Evolutionary conservation across 2,329 filamentous ascomycete genomes (phyloP), one percentile per base, ranked within the genome.

Genomic region (Penicillium sclerotiorum): DNA sequence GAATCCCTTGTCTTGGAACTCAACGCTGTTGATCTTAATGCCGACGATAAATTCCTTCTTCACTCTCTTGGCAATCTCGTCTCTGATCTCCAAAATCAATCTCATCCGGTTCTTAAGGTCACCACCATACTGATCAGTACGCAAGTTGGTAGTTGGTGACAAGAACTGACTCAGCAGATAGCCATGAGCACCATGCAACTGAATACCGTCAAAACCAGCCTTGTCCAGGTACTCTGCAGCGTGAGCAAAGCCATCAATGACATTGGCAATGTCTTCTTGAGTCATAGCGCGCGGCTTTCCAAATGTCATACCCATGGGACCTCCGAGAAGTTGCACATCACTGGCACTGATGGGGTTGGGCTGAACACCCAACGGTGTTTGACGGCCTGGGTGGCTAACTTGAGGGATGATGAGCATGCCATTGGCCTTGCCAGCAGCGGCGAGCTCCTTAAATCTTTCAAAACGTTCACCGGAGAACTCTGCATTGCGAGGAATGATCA

Each of bases 41-140:
- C 77, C 73, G 9, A 84, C 55, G 32, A 77, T 66, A 58, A 82
- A 79, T 9, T 56, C 44, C 25, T 55, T 41, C 13, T 60, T 56
- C 33, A 67, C 65, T 22, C 55, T 53, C 38, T 74, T 63, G 42
- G 81, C 73, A 36, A 83, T 71, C 58, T 44, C 50, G 20, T 46
- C 50, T 35, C 45, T 43, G 13, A 53, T 44, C 32, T 87, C 82
- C 9, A 78, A 58, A 33, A 85, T 72, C 30, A 88, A 63, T n/a
- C 85, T 79, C n/a, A 73, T 80, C 52, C 85, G 80, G 73, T 88
- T 87, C 61, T 83, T 80, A 56, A 87, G 83, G 63, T 74, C 77
- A 48, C 86, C 85, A 44, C 86, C 85, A 64, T 88, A 88, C 45
- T 77, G 60, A 64, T 88, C 85, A 18, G 80, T 87, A 39, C 85